Percentiles rank a stretch among this genome's conserved stretches.
Conservation (phyloP, 139 green algal genomes). For the Penium margaritaceum region DNA sequence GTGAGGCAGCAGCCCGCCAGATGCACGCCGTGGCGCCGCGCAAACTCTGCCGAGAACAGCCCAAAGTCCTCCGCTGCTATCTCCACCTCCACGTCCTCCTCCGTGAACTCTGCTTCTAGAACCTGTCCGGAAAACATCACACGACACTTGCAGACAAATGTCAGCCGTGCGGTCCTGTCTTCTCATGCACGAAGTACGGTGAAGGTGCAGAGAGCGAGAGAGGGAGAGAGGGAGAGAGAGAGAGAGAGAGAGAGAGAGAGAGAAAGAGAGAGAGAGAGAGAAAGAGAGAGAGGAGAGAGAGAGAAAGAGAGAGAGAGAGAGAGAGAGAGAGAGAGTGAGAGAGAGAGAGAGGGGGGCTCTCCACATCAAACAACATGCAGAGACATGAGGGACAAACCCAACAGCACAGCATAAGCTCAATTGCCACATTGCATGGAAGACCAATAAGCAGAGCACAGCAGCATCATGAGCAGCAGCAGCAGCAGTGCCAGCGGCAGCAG, state of each 20-base stretch:
- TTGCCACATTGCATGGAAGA: too few species aligned
- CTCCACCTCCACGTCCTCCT: background rate
- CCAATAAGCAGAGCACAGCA: too few species aligned
- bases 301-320: background rate
- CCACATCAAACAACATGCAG: background rate
- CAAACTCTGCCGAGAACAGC: constrained; percentile 31
- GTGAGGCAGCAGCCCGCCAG: constrained; percentile 36
- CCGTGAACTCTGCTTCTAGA: background rate
- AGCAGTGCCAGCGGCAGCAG: too few species aligned
- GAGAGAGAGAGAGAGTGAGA: background rate
- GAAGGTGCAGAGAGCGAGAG: background rate
- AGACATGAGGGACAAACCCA: background rate
- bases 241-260: too few species aligned
- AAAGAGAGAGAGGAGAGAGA: too few species aligned
- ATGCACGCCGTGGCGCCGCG: constrained; percentile 16
- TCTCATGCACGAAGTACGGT: too few species aligned
- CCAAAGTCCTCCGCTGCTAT: background rate
- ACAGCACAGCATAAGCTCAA: background rate
- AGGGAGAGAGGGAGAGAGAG: background rate
- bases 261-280: too few species aligned
- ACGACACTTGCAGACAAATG: too few species aligned
- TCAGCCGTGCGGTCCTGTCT: too few species aligned
- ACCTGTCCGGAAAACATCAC: background rate
- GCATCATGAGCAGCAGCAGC: too few species aligned
- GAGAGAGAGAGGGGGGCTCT: background rate